Conservation (phyloP, 2,329 filamentous ascomycete genomes). For the Colletotrichum theobromicola region DNA sequence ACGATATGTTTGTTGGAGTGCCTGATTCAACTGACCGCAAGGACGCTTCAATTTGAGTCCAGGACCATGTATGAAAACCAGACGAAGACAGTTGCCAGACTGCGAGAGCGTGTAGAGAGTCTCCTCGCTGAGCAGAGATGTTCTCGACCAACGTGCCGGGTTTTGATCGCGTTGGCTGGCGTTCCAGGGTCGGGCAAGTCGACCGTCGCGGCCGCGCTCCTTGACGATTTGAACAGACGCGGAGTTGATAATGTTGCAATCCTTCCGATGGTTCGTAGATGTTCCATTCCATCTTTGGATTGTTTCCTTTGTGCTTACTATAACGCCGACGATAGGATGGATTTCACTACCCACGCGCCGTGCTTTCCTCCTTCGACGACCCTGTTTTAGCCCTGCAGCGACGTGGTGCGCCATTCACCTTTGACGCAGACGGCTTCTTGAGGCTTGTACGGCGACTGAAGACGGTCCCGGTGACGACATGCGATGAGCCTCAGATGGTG, state of each 20-base stretch:
- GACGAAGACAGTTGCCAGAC: not conserved
- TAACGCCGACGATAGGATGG: conserved; percentile 28
- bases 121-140: not conserved
- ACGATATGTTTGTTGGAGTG: not conserved
- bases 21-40: not conserved
- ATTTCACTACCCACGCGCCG: conserved; percentile 31
- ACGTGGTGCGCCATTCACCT: conserved; percentile 35
- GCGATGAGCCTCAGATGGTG: conserved; percentile 16
- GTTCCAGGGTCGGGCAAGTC: conserved; percentile 34
- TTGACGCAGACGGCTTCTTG: conserved; percentile 29
- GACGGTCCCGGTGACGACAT: conserved; percentile 26
- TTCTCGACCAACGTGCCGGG: conserved; percentile 11
- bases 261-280: conserved; percentile 29
- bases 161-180: conserved; percentile 34
- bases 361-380: conserved; percentile 24
- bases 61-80: not conserved
- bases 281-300: not conserved
- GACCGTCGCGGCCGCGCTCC: conserved; percentile 26
- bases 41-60: not conserved
- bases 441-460: conserved; percentile 22
- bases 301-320: not conserved
- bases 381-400: conserved; percentile 26
- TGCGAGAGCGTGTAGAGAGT: conserved; percentile 7
- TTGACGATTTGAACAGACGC: conserved; percentile 16
- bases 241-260: conserved; percentile 24